Conservation (phyloP, 805 yeast species). For the Metschnikowia gruessii region DNA sequence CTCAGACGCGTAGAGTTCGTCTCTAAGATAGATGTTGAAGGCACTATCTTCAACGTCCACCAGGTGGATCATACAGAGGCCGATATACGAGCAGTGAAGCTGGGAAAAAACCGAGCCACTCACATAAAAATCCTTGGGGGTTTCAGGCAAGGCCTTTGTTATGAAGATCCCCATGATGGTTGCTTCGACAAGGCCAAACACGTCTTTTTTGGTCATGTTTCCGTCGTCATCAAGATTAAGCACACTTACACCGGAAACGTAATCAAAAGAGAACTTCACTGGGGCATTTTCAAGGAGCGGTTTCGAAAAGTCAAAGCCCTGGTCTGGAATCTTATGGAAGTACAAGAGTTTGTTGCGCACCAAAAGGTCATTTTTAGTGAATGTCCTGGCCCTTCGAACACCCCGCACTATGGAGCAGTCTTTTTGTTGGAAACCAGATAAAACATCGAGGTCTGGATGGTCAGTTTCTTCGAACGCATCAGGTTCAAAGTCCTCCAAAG, state of each 20-base stretch:
- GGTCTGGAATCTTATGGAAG: slow-evolving; percentile 42
- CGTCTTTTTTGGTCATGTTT: not conserved
- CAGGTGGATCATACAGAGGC: slow-evolving; percentile 67
- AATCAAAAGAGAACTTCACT: slow-evolving; percentile 6
- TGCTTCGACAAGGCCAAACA: slow-evolving; percentile 12
- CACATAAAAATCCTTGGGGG: not conserved
- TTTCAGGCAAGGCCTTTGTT: not conserved
- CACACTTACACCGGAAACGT: slow-evolving; percentile 14
- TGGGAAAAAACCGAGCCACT: slow-evolving; percentile 3
- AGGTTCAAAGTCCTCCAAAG: slow-evolving; percentile 16
- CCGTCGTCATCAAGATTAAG: slow-evolving; percentile 9
- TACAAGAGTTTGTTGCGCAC: slow-evolving; percentile 49
- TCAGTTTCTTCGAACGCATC: slow-evolving; percentile 30
- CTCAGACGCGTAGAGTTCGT: slow-evolving; percentile 17
- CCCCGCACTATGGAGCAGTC: slow-evolving; percentile 11
- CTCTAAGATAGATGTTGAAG: slow-evolving; percentile 60
- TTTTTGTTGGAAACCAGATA: slow-evolving; percentile 7
- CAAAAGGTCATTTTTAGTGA: slow-evolving; percentile 53
- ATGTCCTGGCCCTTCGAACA: slow-evolving; percentile 25
- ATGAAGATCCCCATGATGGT: slow-evolving; percentile 16
- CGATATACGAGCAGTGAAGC: slow-evolving; percentile 33
- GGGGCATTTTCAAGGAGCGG: slow-evolving; percentile 14
- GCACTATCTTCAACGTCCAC: slow-evolving; percentile 38
- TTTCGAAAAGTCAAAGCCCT: slow-evolving; percentile 11
- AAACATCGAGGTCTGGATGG: slow-evolving; percentile 18